phyloP scores from a whole-genome alignment of 140 eudicot species.

The Oenanthe javanica region DNA sequence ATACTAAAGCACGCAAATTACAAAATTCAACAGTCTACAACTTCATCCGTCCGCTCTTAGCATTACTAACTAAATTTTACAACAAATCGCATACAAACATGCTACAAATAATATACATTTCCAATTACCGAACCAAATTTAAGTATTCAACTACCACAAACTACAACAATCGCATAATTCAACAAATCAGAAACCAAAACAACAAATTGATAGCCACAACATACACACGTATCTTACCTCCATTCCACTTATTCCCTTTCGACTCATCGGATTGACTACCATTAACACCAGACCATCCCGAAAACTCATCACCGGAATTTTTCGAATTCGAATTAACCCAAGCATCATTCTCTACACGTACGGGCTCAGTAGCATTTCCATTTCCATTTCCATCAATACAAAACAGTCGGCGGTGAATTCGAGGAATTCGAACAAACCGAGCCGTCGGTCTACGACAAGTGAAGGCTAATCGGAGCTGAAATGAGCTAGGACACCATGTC shows the following conservation, averaged over 20 bases:
- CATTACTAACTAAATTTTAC: background rate
- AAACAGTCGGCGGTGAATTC: constrained; percentile 25
- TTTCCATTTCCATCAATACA: constrained; percentile 21
- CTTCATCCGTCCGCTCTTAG: background rate
- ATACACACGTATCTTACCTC: constrained; percentile 39
- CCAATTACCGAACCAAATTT: background rate
- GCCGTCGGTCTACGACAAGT: constrained; percentile 31
- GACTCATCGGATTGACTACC: constrained; percentile 27
- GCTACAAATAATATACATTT: too few species aligned
- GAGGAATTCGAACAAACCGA: constrained; percentile 22
- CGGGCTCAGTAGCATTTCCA: constrained; percentile 20
- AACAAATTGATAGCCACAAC: background rate
- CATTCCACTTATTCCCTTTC: constrained; percentile 27
- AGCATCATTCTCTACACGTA: constrained; percentile 19
- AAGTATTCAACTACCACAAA: background rate
- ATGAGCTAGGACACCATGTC: constrained; percentile 54
- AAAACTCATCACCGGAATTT: constrained; percentile 28
- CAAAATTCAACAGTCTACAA: background rate
- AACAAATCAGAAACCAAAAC: background rate
- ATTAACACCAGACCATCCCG: constrained; percentile 65
- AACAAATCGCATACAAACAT: too few species aligned
- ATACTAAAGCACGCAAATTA: background rate
- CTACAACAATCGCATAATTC: background rate
- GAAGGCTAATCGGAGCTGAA: constrained; percentile 72
- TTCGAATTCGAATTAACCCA: constrained; percentile 21